Conservation (phyloP, 2,329 filamentous ascomycete genomes). For the Trichoderma brevicompactum region DNA sequence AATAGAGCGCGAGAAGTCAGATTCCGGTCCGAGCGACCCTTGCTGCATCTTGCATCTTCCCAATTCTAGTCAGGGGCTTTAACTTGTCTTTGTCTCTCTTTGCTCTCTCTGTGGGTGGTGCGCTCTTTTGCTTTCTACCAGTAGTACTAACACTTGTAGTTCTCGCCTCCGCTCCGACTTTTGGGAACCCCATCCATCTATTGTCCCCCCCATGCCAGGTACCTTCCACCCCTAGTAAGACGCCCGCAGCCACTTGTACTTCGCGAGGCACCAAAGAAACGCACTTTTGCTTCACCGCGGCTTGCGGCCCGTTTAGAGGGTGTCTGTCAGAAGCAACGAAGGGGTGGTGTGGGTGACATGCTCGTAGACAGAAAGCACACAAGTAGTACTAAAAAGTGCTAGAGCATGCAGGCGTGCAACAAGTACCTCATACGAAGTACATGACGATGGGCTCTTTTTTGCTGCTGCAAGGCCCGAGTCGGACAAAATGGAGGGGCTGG, state of each 20-base stretch:
- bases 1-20: constrained; percentile 18
- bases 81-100: neutral
- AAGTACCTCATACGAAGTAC: constrained; percentile 3
- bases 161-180: constrained; percentile 11
- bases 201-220: constrained; percentile 1
- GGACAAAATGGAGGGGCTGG: constrained; percentile 38
- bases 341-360: constrained; percentile 4
- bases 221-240: neutral
- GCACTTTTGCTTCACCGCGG: constrained; percentile 20
- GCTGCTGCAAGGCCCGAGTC: neutral
- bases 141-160: neutral
- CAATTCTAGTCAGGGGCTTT: constrained; percentile 25
- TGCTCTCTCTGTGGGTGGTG: neutral
- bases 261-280: neutral
- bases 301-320: constrained; percentile 17
- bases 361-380: neutral
- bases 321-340: neutral
- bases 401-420: neutral
- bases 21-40: constrained; percentile 20
- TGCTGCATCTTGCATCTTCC: constrained; percentile 27
- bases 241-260: constrained; percentile 12
- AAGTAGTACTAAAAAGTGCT: neutral
- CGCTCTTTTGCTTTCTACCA: neutral
- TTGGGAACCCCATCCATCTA: neutral
- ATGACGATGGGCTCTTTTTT: constrained; percentile 22